Conservation (phyloP, 192 early-diverging fungal species). For the Backusella macrospora region DNA sequence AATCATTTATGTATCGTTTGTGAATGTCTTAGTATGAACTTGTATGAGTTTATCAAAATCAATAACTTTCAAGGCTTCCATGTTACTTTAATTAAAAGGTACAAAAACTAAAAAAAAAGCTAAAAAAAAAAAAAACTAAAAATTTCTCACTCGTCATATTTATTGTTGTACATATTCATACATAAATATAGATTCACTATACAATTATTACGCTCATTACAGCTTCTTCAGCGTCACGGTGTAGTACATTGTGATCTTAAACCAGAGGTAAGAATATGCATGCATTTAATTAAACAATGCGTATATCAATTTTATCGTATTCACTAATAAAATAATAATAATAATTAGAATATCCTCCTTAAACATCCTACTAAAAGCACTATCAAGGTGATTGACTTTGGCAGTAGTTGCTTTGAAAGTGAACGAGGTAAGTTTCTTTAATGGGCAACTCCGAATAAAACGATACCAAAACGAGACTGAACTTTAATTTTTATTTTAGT, state of each 20-base stretch:
- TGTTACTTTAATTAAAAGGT: conserved; percentile 71
- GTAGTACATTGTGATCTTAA: conserved; percentile 98
- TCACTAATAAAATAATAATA: not conserved
- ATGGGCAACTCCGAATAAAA: conserved; percentile 5
- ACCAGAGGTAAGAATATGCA: conserved; percentile 69
- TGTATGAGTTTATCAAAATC: conserved; percentile 97
- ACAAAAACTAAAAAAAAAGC: conserved; percentile 6
- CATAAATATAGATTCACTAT: conserved; percentile 60
- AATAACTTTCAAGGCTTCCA: conserved; percentile 90
- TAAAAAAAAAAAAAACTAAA: not conserved
- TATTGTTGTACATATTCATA: not conserved
- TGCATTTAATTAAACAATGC: conserved; percentile 38
- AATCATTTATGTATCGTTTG: conserved; percentile 95
- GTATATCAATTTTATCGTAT: conserved; percentile 29
- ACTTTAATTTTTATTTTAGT: conserved; percentile 46
- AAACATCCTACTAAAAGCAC: conserved; percentile 68
- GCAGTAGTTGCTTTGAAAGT: conserved; percentile 89
- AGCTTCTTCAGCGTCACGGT: conserved; percentile 67
- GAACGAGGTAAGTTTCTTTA: conserved; percentile 53
- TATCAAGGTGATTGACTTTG: conserved; percentile 99
- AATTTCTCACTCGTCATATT: not conserved
- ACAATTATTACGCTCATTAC: conserved; percentile 85
- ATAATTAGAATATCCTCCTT: conserved; percentile 76
- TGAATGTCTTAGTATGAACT: conserved; percentile 91
- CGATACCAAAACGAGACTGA: conserved; percentile 8